Conservation (phyloP, 805 yeast genomes). For the Ogataea siamensis region DNA sequence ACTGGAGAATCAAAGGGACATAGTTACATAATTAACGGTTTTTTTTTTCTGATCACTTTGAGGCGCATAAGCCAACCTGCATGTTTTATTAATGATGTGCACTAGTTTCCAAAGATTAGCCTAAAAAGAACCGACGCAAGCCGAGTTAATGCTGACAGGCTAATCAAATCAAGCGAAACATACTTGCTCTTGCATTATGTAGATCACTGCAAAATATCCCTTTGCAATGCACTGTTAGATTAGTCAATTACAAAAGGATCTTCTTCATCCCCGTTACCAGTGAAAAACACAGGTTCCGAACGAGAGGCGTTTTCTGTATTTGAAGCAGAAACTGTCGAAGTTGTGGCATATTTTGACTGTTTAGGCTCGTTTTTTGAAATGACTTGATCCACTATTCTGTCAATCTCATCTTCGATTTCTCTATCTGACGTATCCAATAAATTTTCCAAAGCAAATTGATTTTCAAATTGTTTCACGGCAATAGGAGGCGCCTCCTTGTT, state of each 20-base stretch:
- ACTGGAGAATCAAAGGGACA: background rate
- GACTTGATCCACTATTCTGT: constrained; percentile 18
- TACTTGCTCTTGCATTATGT: no score
- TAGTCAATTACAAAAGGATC: constrained; percentile 34
- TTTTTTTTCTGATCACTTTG: background rate
- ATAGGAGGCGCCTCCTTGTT: background rate
- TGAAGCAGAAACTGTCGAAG: background rate
- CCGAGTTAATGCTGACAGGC: no score
- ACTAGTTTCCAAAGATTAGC: background rate
- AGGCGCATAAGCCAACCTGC: background rate
- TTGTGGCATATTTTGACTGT: background rate
- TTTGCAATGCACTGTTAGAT: background rate
- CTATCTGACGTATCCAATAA: constrained; percentile 14
- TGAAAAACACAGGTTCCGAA: constrained; percentile 27
- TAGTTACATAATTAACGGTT: background rate
- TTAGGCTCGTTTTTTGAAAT: background rate
- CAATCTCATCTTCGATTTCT: constrained; percentile 15
- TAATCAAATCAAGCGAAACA: no score
- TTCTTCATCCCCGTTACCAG: constrained; percentile 32
- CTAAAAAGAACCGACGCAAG: background rate
- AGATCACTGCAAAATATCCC: no score
- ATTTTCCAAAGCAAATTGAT: constrained; percentile 12
- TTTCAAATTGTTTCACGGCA: background rate
- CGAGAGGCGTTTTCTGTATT: background rate
- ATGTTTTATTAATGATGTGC: background rate